Conservation (phyloP, 2,329 filamentous ascomycete genomes). For the Monosporascus sp. region DNA sequence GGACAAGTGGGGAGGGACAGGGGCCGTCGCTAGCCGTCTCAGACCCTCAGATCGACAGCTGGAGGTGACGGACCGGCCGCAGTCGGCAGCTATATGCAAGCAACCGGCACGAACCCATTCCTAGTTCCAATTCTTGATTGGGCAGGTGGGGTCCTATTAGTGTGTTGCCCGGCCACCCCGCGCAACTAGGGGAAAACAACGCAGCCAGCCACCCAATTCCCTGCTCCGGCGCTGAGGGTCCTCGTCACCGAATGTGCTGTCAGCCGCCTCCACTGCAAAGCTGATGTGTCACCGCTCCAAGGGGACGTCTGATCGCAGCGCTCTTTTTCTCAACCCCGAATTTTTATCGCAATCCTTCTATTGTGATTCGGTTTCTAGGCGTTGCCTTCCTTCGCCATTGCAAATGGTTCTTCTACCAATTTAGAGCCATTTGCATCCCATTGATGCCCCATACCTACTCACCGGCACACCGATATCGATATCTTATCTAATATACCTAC, state of each 20-base stretch:
- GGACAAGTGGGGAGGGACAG: no score
- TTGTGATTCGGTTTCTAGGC: not conserved
- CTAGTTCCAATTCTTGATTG: not conserved
- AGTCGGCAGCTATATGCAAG: not conserved
- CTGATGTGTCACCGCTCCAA: not conserved
- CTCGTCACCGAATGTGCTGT: constrained; percentile 7
- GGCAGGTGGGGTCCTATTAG: not conserved
- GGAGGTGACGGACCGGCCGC: not conserved
- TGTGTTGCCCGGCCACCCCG: not conserved
- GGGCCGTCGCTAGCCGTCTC: not conserved
- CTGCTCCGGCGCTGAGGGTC: constrained; percentile 8
- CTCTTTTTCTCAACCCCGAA: not conserved
- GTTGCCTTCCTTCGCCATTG: constrained; percentile 4
- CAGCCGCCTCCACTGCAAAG: constrained; percentile 5
- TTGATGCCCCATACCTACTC: not conserved
- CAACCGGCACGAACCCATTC: no score
- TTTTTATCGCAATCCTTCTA: not conserved
- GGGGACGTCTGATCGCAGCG: no score
- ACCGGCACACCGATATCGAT: constrained; percentile 1
- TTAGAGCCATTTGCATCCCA: constrained; percentile 6
- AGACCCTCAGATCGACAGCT: not conserved
- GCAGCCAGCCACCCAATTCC: not conserved
- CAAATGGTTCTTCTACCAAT: not conserved
- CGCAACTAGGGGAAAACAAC: not conserved
- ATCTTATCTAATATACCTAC: constrained; percentile 2